Percentiles rank a stretch among this genome's conserved stretches.
Conservation (phyloP, 1,284 basidiomycete species). For the Kalmanozyma brasiliensis region DNA sequence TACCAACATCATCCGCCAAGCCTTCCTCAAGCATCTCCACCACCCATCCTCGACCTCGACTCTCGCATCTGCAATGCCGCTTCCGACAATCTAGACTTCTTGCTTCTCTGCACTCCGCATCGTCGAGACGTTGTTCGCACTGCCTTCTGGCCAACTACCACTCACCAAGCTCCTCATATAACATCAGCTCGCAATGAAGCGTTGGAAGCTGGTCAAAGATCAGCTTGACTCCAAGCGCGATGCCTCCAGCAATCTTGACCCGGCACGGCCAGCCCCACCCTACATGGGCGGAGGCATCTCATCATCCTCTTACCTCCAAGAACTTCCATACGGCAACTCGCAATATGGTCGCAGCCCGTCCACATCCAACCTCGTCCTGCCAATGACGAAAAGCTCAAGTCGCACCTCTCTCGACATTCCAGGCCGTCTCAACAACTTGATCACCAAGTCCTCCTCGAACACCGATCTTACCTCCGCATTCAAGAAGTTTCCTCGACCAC, state of each 20-base stretch:
- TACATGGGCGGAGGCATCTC: constrained; percentile 43
- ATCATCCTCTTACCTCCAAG: constrained; percentile 33
- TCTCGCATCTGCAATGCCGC: constrained; percentile 12
- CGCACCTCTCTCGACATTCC: constrained; percentile 45
- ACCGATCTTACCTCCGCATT: constrained; percentile 24
- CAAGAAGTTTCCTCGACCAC: constrained; percentile 31
- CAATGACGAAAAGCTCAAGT: constrained; percentile 31
- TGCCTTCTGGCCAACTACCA: constrained; percentile 1
- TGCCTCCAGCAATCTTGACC: constrained; percentile 15
- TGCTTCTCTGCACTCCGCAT: not conserved
- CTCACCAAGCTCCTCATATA: constrained; percentile 2
- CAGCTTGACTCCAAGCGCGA: constrained; percentile 41
- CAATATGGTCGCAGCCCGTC: constrained; percentile 1
- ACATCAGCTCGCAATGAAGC: too few relatives aligned
- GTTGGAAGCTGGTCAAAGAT: constrained; percentile 44
- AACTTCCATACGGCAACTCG: constrained; percentile 14
- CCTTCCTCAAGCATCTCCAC: constrained; percentile 2
- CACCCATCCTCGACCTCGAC: constrained; percentile 4
- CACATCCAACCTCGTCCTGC: constrained; percentile 29
- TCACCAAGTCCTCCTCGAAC: constrained; percentile 41
- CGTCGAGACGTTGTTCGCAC: not conserved
- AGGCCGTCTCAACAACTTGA: constrained; percentile 32
- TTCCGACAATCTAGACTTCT: constrained; percentile 4
- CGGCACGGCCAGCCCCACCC: constrained; percentile 6
- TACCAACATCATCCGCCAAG: constrained; percentile 18